Evolutionary conservation across 805 yeast genomes (phyloP), one percentile per base, ranked within the genome.

Genomic region (Hanseniaspora mollemarum): DNA sequence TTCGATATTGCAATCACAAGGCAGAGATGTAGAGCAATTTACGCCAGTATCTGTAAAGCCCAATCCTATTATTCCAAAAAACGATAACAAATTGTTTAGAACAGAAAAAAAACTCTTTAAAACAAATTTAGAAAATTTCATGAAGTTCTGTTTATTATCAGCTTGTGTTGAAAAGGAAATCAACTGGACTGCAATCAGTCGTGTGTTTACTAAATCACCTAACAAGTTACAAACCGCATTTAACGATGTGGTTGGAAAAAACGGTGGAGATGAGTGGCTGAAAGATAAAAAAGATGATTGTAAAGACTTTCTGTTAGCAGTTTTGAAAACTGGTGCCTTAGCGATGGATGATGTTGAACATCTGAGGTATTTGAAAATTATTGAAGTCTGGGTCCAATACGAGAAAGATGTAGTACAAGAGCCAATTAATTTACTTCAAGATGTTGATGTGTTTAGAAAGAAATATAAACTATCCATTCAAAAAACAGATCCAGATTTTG

Each of bases 131-230:
- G 74, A 79, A 21, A 67, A 71, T 1, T 67, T 87, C 36, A 75
- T 78, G 56, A 72, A 85, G 54, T 73, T 81, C 2, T 82, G 82
- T 13, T 77, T 83, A 12, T 80, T 85, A 18, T 75, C 81, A 3
- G 79, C 81, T 54, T 74, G 87, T 15, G 71, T 83, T 36, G 70
- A 64, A 16, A 71, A 75, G 40, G 76, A 76, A 15, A 81, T 84
- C 35, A 80, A 78, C 53, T 87, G 94, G 83, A 72, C 71, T 0
- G 63, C 71, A 32, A 78, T 87, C 6, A 70, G 81, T 0, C 59
- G 58, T 0, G 61, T 76, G 5, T 74, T 83, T 37, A 66, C 66
- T 2, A 62, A 59, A 50, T 62, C 63, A 40, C 9, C 29, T 2
- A 37, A 40, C 7, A 43, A 37, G 13, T 21, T 49, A 4, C 24